Percentiles rank a stretch among this genome's conserved stretches.
These are phyloP conservation scores for Quercus dentata DNA, from an alignment of 306 rosid genomes.

Conservation along the genomic window DNA sequence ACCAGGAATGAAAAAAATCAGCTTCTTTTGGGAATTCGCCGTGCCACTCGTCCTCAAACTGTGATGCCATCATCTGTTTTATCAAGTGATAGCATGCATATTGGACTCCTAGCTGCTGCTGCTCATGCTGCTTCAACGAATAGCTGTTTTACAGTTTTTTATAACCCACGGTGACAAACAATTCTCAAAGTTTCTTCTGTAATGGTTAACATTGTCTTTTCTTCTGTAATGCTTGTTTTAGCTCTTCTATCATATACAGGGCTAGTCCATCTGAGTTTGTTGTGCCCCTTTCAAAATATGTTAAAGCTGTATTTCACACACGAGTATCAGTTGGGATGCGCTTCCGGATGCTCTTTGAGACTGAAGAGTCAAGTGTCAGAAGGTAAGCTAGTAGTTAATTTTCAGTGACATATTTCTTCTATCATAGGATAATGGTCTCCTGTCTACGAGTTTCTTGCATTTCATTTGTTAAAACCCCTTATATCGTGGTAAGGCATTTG, in stretches of 20 bases:
- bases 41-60: slow-evolving; percentile 73
- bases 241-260: slow-evolving; percentile 45
- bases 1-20: slow-evolving; percentile 86
- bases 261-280: slow-evolving; percentile 93
- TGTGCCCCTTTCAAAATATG: slow-evolving; percentile 74
- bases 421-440: not conserved
- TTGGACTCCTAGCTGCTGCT: slow-evolving; percentile 93
- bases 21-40: slow-evolving; percentile 87
- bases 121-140: slow-evolving; percentile 91
- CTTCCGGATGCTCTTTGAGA: slow-evolving; percentile 87
- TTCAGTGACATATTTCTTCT: not conserved
- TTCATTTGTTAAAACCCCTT: not conserved
- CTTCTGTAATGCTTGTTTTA: slow-evolving; percentile 16
- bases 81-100: slow-evolving; percentile 90
- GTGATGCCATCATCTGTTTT: slow-evolving; percentile 84
- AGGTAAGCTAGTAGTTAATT: slow-evolving; percentile 39
- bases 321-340: slow-evolving; percentile 94
- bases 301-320: slow-evolving; percentile 85
- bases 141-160: slow-evolving; percentile 88
- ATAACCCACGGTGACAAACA: slow-evolving; percentile 70
- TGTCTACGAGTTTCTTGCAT: not conserved
- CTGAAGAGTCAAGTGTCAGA: slow-evolving; percentile 89
- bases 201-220: not conserved
- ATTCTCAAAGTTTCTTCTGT: slow-evolving; percentile 7
- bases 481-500: not conserved